Base-by-base conservation (phyloP, 176 grass and related monocot genomes). In the Bromus sterilis region DNA sequence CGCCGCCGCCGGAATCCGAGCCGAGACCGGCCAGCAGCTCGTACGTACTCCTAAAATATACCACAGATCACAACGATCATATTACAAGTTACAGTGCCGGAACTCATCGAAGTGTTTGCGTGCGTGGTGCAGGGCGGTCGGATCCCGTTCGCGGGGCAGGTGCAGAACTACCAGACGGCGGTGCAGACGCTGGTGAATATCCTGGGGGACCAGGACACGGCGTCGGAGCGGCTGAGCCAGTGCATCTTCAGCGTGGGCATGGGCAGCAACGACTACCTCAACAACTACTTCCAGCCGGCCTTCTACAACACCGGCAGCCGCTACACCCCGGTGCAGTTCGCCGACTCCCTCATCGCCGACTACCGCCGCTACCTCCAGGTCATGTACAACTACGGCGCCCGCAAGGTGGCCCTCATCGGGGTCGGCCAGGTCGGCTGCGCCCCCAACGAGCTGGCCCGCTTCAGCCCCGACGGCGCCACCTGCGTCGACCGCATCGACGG, bases 261-360 rank as follows among this genome's bases (percentile, higher is more conserved):
- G 93, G 97, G 97, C 49, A 95, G 91, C 87, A 99, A 99, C 76
- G 97, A 99, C 91, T 99, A 99, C 83, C 97, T 99, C 34, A 99
- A 99, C 91, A 99, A 99, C 87, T 99, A 99, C 87, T 99, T 99
- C 93, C 95, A 96, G 97, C 97, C 97, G 26, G 68, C 80, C 18
- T 90, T 96, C 86, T 99, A 99, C 87, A 78, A 15, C 82, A 92
- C 89, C 16, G 86, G 93, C 46, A 85, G 76, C 61, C 90, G 56
- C 2, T 99, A 90, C 91, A 90, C 75, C 0, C 87, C 97, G 0
- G 87, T 90, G 53, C 87, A 93, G 78, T 99, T 37, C 61, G 73
- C 97, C 26, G 85, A 87, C 40, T 18, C 74, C 46, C 97, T 99
- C 82, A 64, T 89, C 87, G 64, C 78, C 57, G 87, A 91, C 37